phyloP scores from a whole-genome alignment of 2,329 filamentous ascomycete genomes.

The Penicillium janthinellum region DNA sequence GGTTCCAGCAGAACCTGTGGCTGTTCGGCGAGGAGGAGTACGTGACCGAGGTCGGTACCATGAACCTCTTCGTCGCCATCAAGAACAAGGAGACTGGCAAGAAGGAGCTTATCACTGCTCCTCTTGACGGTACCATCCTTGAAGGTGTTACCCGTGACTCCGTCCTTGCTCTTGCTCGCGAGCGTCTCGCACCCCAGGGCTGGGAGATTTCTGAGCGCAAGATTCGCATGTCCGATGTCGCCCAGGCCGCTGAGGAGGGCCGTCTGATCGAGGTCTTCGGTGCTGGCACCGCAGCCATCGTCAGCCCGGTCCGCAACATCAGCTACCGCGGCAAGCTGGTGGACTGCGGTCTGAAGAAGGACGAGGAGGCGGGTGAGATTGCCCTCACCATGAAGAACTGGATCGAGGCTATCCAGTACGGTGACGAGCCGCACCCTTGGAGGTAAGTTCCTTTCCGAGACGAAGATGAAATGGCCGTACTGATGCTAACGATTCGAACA shows the following conservation, averaged over 20 bases:
- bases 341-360: constrained; percentile 76
- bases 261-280: constrained; percentile 92
- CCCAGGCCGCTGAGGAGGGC: constrained; percentile 79
- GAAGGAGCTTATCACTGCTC: constrained; percentile 92
- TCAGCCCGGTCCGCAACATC: constrained; percentile 86
- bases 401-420: constrained; percentile 96
- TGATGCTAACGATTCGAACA: constrained; percentile 17
- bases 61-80: constrained; percentile 94
- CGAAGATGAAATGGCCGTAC: background rate
- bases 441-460: constrained; percentile 58
- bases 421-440: constrained; percentile 89
- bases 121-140: constrained; percentile 93
- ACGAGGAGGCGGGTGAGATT: constrained; percentile 85
- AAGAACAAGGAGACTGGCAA: constrained; percentile 83
- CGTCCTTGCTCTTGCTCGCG: constrained; percentile 79
- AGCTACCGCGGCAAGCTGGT: constrained; percentile 82
- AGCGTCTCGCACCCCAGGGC: constrained; percentile 79
- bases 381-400: constrained; percentile 88
- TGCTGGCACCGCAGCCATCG: constrained; percentile 88
- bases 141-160: constrained; percentile 94
- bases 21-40: constrained; percentile 94
- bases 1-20: constrained; percentile 98
- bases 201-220: constrained; percentile 89
- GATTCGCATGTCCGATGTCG: constrained; percentile 85
- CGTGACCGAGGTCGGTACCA: constrained; percentile 95